phyloP scores from a whole-genome alignment of 2,329 filamentous ascomycete species.

The Diaporthe ilicicola region DNA sequence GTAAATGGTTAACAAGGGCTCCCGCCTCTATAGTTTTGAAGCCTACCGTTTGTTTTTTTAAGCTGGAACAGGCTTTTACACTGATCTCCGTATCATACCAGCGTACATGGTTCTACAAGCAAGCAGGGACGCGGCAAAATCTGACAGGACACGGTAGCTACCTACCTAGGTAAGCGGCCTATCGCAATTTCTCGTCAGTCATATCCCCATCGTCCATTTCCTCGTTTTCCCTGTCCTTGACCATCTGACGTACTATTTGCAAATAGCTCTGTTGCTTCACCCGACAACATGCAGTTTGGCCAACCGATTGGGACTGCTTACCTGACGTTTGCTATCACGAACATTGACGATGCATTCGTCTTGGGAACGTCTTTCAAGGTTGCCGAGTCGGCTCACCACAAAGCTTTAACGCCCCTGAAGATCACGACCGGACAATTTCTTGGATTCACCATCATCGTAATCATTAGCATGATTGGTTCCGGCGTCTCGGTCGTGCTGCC shows the following conservation, averaged over 20 bases:
- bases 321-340: background rate
- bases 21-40: too few species aligned
- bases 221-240: background rate
- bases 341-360: background rate
- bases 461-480: background rate
- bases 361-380: background rate
- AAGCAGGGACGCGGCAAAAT: background rate
- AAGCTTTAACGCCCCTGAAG: background rate
- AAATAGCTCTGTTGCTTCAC: background rate
- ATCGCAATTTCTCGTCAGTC: too few species aligned
- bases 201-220: too few species aligned
- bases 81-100: too few species aligned
- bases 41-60: too few species aligned
- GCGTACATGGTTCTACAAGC: too few species aligned
- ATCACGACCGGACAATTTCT: background rate
- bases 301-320: background rate
- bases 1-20: too few species aligned
- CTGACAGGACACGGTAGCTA: too few species aligned
- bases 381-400: background rate
- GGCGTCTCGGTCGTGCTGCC: background rate
- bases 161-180: too few species aligned
- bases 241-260: background rate
- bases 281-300: background rate
- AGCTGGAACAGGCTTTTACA: too few species aligned
- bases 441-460: background rate